These are phyloP conservation scores for Fallopia convolvulus DNA, from an alignment of 148 eudicot genomes.

Conservation along the genomic window DNA sequence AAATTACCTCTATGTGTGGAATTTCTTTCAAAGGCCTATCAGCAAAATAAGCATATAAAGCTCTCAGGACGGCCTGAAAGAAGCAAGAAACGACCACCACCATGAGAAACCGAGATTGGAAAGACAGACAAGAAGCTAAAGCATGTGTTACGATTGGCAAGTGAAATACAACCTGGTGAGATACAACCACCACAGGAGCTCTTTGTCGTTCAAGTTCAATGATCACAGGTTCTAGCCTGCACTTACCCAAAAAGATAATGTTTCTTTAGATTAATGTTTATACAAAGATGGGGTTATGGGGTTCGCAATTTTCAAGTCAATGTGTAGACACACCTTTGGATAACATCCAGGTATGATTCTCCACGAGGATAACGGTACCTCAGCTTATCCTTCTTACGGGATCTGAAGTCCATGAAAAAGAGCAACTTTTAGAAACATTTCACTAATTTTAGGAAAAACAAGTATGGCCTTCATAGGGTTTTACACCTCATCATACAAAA, in stretches of 20 bases:
- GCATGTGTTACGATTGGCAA: neutral
- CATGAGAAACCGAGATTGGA: neutral
- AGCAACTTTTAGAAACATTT: constrained; percentile 2
- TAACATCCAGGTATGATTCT: constrained; percentile 97
- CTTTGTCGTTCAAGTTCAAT: constrained; percentile 98
- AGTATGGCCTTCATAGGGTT: neutral
- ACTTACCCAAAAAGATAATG: neutral
- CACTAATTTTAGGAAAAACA: neutral
- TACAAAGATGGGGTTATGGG: neutral
- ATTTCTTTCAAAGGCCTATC: constrained; percentile 94
- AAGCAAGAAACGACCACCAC: constrained; percentile 13
- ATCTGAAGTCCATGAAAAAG: constrained; percentile 27
- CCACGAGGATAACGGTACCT: constrained; percentile 99
- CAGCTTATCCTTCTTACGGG: constrained; percentile 92
- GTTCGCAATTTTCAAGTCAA: neutral
- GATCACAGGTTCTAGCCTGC: constrained; percentile 96
- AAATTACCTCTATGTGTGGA: constrained; percentile 86
- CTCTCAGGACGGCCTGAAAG: constrained; percentile 78
- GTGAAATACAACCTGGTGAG: constrained; percentile 71
- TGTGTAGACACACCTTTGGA: constrained; percentile 60
- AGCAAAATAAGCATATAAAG: constrained; percentile 96
- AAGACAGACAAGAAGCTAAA: neutral
- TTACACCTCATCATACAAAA: neutral
- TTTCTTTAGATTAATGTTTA: neutral
- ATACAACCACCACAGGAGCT: constrained; percentile 93